Conservation (phyloP, 768 basidiomycete species). For the Lenzites betulinus region DNA sequence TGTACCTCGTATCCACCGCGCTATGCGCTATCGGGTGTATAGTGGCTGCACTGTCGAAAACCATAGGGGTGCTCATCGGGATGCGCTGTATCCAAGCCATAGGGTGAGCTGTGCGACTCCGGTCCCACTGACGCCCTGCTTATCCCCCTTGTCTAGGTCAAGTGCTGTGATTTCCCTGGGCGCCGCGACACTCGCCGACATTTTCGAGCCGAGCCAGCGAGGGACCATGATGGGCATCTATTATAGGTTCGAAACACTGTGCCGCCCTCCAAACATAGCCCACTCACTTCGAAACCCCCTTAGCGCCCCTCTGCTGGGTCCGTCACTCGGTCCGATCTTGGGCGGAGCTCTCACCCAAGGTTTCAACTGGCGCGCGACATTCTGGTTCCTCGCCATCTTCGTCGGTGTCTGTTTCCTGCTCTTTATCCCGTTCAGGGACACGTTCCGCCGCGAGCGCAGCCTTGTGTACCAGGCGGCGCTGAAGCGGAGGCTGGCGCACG, state of each 20-base stretch:
- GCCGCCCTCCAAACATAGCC: not conserved
- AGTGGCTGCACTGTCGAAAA: constrained; percentile 56
- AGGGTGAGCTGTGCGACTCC: constrained; percentile 44
- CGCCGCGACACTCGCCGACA: constrained; percentile 76
- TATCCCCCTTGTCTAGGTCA: constrained; percentile 40
- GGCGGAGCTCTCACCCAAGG: constrained; percentile 68
- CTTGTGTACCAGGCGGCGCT: constrained; percentile 73
- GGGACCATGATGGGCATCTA: constrained; percentile 81
- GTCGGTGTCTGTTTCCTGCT: constrained; percentile 53
- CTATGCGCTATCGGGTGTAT: constrained; percentile 58
- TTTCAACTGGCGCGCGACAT: constrained; percentile 77
- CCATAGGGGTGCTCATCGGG: constrained; percentile 59
- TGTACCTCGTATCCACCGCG: constrained; percentile 54
- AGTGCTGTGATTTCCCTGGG: constrained; percentile 72
- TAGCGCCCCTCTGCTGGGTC: constrained; percentile 76
- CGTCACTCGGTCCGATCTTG: constrained; percentile 65
- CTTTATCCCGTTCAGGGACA: constrained; percentile 77
- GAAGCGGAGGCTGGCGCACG: constrained; percentile 37
- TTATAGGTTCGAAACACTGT: constrained; percentile 39
- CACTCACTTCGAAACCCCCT: not conserved
- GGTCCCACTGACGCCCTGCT: not conserved
- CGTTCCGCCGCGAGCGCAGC: constrained; percentile 82
- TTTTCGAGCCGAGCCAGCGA: constrained; percentile 72
- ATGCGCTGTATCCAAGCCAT: constrained; percentile 71
- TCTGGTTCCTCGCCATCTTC: constrained; percentile 79